phyloP scores from a whole-genome alignment of 768 basidiomycete genomes.

The Leccinum imitatum region DNA sequence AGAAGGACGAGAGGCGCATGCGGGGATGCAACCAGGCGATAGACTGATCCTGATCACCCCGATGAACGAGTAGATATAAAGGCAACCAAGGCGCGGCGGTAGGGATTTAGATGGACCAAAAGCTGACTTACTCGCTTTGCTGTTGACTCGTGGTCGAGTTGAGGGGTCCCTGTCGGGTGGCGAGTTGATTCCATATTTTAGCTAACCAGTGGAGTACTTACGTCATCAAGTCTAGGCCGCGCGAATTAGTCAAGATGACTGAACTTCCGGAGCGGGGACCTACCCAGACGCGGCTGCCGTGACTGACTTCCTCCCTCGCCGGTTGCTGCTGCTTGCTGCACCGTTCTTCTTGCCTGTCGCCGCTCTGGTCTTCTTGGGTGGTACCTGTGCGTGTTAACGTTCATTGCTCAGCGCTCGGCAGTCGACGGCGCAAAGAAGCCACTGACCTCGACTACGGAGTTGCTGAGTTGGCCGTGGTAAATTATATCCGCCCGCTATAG shows the following conservation, averaged over 20 bases:
- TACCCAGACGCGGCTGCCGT: slow-evolving; percentile 11
- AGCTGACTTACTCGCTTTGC: slow-evolving; percentile 32
- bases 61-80: slow-evolving; percentile 14
- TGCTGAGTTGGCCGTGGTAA: slow-evolving; percentile 20
- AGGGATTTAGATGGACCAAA: slow-evolving; percentile 20
- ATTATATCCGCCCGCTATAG: slow-evolving; percentile 1
- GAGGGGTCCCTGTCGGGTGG: slow-evolving; percentile 27
- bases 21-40: slow-evolving; percentile 31
- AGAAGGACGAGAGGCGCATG: slow-evolving; percentile 62
- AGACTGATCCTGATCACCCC: slow-evolving; percentile 26
- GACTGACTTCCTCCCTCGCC: slow-evolving; percentile 19
- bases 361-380: slow-evolving; percentile 44
- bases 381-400: slow-evolving; percentile 24
- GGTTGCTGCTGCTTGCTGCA: slow-evolving; percentile 9
- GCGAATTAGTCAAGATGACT: neutral
- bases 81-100: slow-evolving; percentile 11
- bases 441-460: slow-evolving; percentile 26
- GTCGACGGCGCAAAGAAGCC: slow-evolving; percentile 5
- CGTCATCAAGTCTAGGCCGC: slow-evolving; percentile 32
- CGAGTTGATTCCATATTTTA: slow-evolving; percentile 13
- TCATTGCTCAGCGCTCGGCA: neutral
- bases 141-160: slow-evolving; percentile 22
- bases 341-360: slow-evolving; percentile 21
- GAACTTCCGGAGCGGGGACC: neutral
- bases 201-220: slow-evolving; percentile 26